phyloP scores from a whole-genome alignment of 768 basidiomycete genomes.

The Panus rudis region DNA sequence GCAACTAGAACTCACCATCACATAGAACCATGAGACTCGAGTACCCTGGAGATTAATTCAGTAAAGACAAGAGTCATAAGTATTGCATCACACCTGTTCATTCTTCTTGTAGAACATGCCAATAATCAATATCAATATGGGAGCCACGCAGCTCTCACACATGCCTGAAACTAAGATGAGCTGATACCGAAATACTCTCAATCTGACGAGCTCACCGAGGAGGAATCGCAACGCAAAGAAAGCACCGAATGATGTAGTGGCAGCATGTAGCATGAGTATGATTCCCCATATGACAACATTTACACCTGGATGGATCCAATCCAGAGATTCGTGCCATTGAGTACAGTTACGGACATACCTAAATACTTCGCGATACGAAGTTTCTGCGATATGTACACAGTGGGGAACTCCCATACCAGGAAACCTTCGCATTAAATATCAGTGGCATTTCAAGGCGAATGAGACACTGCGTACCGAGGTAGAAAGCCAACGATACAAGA shows the following conservation, averaged over 20 bases:
- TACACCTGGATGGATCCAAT: conserved; percentile 26
- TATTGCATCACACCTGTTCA: conserved; percentile 37
- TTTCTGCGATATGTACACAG: conserved; percentile 59
- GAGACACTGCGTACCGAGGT: conserved; percentile 35
- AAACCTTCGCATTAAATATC: conserved; percentile 32
- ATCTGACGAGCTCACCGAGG: conserved; percentile 32
- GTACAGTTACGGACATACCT: conserved; percentile 29
- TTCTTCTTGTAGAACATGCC: conserved; percentile 67
- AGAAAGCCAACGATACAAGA: conserved; percentile 57
- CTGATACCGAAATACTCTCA: neutral
- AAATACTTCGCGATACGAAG: conserved; percentile 54
- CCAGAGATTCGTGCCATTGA: neutral
- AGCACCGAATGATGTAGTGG: conserved; percentile 46
- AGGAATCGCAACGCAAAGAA: conserved; percentile 60
- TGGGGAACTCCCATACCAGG: conserved; percentile 58
- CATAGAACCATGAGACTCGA: conserved; percentile 60
- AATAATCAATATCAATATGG: conserved; percentile 53
- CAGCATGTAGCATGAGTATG: conserved; percentile 54
- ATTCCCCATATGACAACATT: conserved; percentile 58
- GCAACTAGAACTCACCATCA: conserved; percentile 41
- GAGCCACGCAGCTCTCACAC: conserved; percentile 62
- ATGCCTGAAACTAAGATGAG: conserved; percentile 39
- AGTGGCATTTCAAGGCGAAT: neutral
- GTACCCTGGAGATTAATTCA: conserved; percentile 31
- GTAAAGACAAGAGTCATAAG: neutral